Base-by-base conservation (phyloP, 2,329 filamentous ascomycete genomes). In the Chrysoporthe austroafricana region DNA sequence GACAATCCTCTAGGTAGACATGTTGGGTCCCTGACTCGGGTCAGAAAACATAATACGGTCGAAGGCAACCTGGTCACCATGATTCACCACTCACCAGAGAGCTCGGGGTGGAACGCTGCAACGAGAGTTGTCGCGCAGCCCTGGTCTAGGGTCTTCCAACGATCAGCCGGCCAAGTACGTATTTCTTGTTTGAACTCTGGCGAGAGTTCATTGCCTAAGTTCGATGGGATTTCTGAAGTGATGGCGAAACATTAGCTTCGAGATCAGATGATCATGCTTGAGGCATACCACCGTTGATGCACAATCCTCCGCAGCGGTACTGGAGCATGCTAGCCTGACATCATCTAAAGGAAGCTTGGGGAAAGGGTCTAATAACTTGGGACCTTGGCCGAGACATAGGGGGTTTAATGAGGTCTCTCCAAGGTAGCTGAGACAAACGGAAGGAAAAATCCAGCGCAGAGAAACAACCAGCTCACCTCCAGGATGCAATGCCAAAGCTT, bases 81-180 rank as follows among this genome's bases (percentile, higher is more conserved):
- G 34, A 36, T 3, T 42, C 39, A 58, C 11, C 50, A 43, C 62
- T 56, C 39, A 56, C 48, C 54, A 8, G 62, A 46, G n/a, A 70
- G 46, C 34, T 44, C 50, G 21, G 69, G 57, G 71, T 83, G 81
- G 43, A 84, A 75, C 8, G 79, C 81, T 7, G 82, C 81, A 18
- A 79, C 77, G 13, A 84, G 71, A 42, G 76, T 79, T 0, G 81
- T 82, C 11, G 79, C 75, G 63, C 77, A 78, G 5, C 81, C 81
- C 72, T 82, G 78, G 71, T 81, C 78, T 43, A 78, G 69, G 16
- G 74, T 77, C 72, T 80, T 82, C 63, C 46, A 64, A 34, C 61
- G 56, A n/a, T 63, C 71, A 13, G 73, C 71, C 5, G 72, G 72
- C 62, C 66, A 63, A 63, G 72, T 14, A 63, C 71, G 67, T 66